Evolutionary conservation across 169 alveolate species (phyloP), one percentile per base, ranked within the genome.

Genomic region (Plasmodium malariae): DNA sequence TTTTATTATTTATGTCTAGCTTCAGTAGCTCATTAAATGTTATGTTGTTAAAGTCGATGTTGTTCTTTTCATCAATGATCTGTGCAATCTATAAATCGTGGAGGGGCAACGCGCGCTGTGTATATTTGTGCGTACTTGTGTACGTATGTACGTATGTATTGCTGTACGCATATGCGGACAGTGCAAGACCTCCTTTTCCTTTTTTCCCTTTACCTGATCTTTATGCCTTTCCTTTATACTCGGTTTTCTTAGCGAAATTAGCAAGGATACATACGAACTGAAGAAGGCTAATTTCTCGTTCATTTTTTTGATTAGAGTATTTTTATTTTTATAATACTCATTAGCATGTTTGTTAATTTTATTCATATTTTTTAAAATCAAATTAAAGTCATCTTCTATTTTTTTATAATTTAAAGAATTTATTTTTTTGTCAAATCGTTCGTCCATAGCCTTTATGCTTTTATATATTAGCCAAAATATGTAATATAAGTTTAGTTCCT

Each of bases 281-380:
- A 83, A 83, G 34, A 83, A 83, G 12, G 36, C 30, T 19, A 67
- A 28, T 40, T 67, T 83, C 60, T 83, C 83, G 62, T 83, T 83
- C 91, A 83, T 83, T 57, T 83, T 83, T 65, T 83, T 83, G 5
- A 83, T 83, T 68, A 83, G 19, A 24, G 73, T 70, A 34, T 65
- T 67, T 43, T 83, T 83, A 30, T 83, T 83, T 49, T 83, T 83
- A 43, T 83, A 83, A 43, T 83, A 83, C 30, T 83, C 83, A 67
- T 83, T 83, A 28, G 91, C 91, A 40, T 83, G 83, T 45, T 83
- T 83, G 60, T 83, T 83, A 83, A 83, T 83, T 83, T 67, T 83
- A 71, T 83, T 83, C 91, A 83, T 83, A 65, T 83, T 83, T 67
- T 83, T 83, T 55, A 83, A 24, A 40, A 83, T 83, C 69, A 83